Base-by-base conservation (phyloP, 2,329 filamentous ascomycete genomes). In the Aureobasidium sp. region DNA sequence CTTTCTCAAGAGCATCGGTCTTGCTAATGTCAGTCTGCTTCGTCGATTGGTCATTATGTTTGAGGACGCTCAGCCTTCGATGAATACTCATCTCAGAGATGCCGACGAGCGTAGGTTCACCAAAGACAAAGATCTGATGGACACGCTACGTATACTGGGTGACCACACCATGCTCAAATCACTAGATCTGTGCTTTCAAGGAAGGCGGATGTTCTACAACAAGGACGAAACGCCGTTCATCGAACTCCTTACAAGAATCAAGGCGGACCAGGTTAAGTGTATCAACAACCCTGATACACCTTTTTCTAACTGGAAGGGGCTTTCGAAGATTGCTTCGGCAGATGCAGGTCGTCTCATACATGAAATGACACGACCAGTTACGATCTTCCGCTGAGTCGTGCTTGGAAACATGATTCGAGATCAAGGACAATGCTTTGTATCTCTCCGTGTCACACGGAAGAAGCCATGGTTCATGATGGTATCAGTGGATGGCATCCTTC, bases 91-190 rank as follows among this genome's bases (percentile, higher is more conserved):
- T 48, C 67, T 75, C 57, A 66, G 64, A 47, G 71, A 69, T 52
- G 70, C 73, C 53, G 76, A 80, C 61, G 70, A 77, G 41, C 77
- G 78, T n/a, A 76, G 78, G 29, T 82, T 78, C 63, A 73, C 80
- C 52, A 72, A 78, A 48, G 79, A 82, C 64, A 72, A 77, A 9
- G 72, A 77, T 41, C 67, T 82, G 44, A 72, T 79, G 44, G 75
- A 77, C 29, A 73, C 76, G 37, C 69, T 82, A 9, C 75, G 76
- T 7, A 71, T 78, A 42, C 71, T 82, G 15, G 71, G 68, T 26
- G 71, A 73, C 8, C 67, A 76, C 23, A 72, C 73, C 32, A 73
- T 76, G 36, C 72, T 82, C 8, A 73, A 76, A 27, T 75, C 71
- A 27, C 62, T 82, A 15, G 70, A 70, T 6, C 64, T 82, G 20